A percentile compares a stretch with the other conserved stretches of the same genome.
Evolutionary conservation across 768 basidiomycete genomes (phyloP).

Genomic region (Lactarius quietus): DNA sequence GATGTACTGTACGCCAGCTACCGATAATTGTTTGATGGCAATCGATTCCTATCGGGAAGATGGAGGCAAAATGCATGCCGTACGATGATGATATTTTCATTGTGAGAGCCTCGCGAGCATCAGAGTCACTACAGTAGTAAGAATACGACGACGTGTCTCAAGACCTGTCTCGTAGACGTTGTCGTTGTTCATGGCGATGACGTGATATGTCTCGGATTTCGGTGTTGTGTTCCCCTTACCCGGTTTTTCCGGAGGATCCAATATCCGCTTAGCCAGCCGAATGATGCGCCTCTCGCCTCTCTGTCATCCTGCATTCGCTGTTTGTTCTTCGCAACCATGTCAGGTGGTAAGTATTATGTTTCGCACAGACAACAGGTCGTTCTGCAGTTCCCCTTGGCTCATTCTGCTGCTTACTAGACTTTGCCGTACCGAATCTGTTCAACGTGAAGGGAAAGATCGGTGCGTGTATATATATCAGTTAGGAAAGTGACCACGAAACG

Average conservation of each 20-base stretch:
- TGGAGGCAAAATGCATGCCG: background rate
- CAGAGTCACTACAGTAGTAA: background rate
- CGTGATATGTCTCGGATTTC: background rate
- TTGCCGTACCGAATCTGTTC: slow-evolving; percentile 23
- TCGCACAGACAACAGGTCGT: background rate
- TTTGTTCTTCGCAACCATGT: background rate
- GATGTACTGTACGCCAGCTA: background rate
- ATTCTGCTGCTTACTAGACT: slow-evolving; percentile 12
- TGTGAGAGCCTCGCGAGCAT: background rate
- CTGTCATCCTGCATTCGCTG: background rate
- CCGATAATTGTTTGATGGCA: background rate
- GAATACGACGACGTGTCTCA: no score
- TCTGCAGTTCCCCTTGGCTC: background rate
- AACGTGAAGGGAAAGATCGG: slow-evolving; percentile 26
- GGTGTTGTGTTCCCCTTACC: background rate
- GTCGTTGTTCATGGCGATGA: background rate
- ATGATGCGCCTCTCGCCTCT: background rate
- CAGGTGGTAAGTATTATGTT: slow-evolving; percentile 3
- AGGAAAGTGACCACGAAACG: background rate
- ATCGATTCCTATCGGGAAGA: background rate
- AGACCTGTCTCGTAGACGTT: no score
- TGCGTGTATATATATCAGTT: background rate
- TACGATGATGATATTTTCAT: background rate
- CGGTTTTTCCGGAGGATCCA: background rate
- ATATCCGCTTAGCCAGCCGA: background rate